These are phyloP conservation scores for Venturia pyrina DNA, from an alignment of 2,329 filamentous ascomycete genomes.

Conservation along the genomic window DNA sequence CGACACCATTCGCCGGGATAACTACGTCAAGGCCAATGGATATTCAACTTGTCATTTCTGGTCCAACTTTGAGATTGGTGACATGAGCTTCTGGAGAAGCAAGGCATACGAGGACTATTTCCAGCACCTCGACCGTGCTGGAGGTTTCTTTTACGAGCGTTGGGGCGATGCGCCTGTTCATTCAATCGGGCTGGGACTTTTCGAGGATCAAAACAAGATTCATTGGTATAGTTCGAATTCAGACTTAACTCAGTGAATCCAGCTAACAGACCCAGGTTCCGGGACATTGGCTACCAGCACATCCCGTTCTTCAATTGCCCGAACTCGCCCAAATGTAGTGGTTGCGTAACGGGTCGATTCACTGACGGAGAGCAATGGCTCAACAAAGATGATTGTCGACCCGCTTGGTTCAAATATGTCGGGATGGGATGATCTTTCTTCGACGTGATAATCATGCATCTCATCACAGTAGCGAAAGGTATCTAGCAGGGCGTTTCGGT, in stretches of 20 bases:
- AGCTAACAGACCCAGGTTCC: constrained; percentile 60
- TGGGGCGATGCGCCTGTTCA: constrained; percentile 98
- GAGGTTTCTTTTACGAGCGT: constrained; percentile 96
- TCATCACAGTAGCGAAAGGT: not conserved
- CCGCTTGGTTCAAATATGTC: constrained; percentile 94
- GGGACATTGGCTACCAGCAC: constrained; percentile 96
- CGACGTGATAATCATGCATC: not conserved
- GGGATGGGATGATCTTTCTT: constrained; percentile 53
- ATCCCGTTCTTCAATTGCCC: constrained; percentile 99
- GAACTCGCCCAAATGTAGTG: constrained; percentile 86
- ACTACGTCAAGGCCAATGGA: constrained; percentile 73
- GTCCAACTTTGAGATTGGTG: constrained; percentile 96
- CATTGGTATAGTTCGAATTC: constrained; percentile 60
- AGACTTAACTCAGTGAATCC: no score
- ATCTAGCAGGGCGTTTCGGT: not conserved
- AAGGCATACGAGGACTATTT: constrained; percentile 92
- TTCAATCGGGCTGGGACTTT: constrained; percentile 82
- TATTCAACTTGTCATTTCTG: constrained; percentile 99
- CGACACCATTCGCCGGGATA: constrained; percentile 61
- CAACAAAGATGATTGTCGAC: constrained; percentile 83
- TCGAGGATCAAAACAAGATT: constrained; percentile 82
- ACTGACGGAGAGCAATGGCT: constrained; percentile 83
- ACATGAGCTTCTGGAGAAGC: constrained; percentile 87
- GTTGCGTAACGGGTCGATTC: constrained; percentile 76
- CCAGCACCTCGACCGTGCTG: constrained; percentile 82